Percentiles rank a stretch among this genome's conserved stretches.
These are phyloP conservation scores for Kurtzmaniella quercitrusa DNA, from an alignment of 1,139 yeast species.

Conservation along the genomic window DNA sequence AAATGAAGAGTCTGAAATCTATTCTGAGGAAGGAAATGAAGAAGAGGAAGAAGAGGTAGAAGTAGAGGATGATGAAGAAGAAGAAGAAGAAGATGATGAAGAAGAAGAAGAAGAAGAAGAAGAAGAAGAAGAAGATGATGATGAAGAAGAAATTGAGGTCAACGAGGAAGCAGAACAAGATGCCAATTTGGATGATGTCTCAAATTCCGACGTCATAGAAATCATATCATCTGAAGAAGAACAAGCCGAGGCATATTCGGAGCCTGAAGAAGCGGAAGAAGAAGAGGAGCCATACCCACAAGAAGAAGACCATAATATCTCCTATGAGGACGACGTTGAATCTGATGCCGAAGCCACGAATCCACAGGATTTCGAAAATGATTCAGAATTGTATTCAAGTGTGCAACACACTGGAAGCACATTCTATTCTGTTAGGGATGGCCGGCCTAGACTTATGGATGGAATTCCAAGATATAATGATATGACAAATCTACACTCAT, in stretches of 20 bases:
- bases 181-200: not conserved
- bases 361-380: not conserved
- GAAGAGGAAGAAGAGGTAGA: slow-evolving; percentile 8
- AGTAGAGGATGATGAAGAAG: slow-evolving; percentile 11
- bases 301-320: slow-evolving; percentile 9
- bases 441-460: not conserved
- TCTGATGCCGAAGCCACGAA: slow-evolving; percentile 9
- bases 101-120: slow-evolving; percentile 11
- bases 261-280: slow-evolving; percentile 24
- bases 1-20: not conserved
- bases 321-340: slow-evolving; percentile 5
- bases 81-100: not conserved
- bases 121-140: slow-evolving; percentile 34
- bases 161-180: slow-evolving; percentile 4
- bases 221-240: slow-evolving; percentile 18
- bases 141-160: slow-evolving; percentile 23
- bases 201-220: not conserved
- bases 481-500: too few relatives aligned
- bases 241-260: slow-evolving; percentile 28
- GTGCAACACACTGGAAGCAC: not conserved
- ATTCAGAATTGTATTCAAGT: not conserved
- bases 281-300: slow-evolving; percentile 6
- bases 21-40: slow-evolving; percentile 8
- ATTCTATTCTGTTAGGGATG: not conserved
- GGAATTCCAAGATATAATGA: not conserved